Percentiles rank a stretch among this genome's conserved stretches.
Conservation (phyloP, 1,139 yeast species). For the Candida dubliniensis region DNA sequence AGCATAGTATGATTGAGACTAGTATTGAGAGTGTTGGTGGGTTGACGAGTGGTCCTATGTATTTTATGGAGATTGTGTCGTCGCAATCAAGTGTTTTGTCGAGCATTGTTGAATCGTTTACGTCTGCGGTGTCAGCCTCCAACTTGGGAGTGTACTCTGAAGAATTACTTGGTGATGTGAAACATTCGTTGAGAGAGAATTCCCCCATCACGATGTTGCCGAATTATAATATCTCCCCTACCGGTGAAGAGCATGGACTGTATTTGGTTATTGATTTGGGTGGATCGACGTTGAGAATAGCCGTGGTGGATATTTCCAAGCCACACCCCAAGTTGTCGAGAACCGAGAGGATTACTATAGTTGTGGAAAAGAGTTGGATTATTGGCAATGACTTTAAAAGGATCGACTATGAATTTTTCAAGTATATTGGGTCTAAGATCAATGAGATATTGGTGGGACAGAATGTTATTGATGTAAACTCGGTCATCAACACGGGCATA, state of each 20-base stretch:
- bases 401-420: conserved; percentile 42
- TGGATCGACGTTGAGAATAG: conserved; percentile 53
- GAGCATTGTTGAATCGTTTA: conserved; percentile 14
- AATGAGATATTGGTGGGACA: conserved; percentile 31
- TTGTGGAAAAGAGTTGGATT: conserved; percentile 42
- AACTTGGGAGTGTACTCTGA: conserved; percentile 18
- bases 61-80: conserved; percentile 1
- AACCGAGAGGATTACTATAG: conserved; percentile 22
- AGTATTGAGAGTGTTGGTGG: no score
- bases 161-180: conserved; percentile 22
- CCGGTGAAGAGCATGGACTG: conserved; percentile 44
- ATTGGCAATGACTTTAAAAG: conserved; percentile 39
- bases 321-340: conserved; percentile 8
- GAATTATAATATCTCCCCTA: conserved; percentile 41
- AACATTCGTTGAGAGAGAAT: conserved; percentile 29
- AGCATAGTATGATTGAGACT: no score
- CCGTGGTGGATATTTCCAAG: conserved; percentile 40
- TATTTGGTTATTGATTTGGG: conserved; percentile 54
- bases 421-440: conserved; percentile 38
- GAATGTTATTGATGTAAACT: conserved; percentile 19
- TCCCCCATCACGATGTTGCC: conserved; percentile 49
- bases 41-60: conserved; percentile 3
- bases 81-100: conserved; percentile 9
- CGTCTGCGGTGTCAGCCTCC: conserved; percentile 12
- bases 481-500: conserved; percentile 42